Base-by-base conservation (phyloP, 805 yeast genomes). In the Metschnikowia peoriensis region DNA sequence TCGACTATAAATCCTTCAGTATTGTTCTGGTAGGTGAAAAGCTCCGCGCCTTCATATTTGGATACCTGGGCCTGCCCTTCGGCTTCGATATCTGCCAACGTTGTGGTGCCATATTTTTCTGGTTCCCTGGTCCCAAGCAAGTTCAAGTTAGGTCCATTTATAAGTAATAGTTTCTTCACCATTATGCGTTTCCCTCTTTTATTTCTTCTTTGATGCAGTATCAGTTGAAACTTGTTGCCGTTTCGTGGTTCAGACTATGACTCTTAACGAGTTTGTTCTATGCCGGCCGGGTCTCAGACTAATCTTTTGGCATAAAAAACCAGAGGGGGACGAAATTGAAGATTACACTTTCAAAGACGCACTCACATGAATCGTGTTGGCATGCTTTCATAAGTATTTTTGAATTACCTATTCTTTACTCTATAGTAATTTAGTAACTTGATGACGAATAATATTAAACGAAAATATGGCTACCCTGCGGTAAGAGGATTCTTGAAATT, bases 91-190 rank as follows among this genome's bases (percentile, higher is more conserved):
- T 78, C 79, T 7, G 62, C 57, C 34, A 78, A 61, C 1, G 80
- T 70, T 0, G 77, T 75, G 17, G 79, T 70, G 9, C 82, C 82
- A 56, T 78, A 78, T 53, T 77, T 78, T 57, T 76, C 80, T 4
- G 82, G 82, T 56, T 59, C 62, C 32, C 62, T 54, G n/a, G 60
- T 63, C 15, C 82, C 82, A 49, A 78, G 68, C n/a, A 78, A 65
- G 57, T 78, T 78, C 57, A 78, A 66, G 61, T 78, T 78, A 40
- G 82, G 82, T 10, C 82, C 82, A 57, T 78, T 79, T 41, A 78
- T 64, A 14, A 78, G 68, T 15, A 78, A 66, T n/a, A 78, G 75
- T 56, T 71, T 71, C 49, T 71, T 69, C 3, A 69, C 76, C 76
- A 72, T 72, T 44, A 14, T 22, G 2, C 4, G 22, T 22, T 22